Evolutionary conservation across 2,329 filamentous ascomycete species (phyloP), one percentile per base, ranked within the genome.

Genomic region (Penicillium sp.): DNA sequence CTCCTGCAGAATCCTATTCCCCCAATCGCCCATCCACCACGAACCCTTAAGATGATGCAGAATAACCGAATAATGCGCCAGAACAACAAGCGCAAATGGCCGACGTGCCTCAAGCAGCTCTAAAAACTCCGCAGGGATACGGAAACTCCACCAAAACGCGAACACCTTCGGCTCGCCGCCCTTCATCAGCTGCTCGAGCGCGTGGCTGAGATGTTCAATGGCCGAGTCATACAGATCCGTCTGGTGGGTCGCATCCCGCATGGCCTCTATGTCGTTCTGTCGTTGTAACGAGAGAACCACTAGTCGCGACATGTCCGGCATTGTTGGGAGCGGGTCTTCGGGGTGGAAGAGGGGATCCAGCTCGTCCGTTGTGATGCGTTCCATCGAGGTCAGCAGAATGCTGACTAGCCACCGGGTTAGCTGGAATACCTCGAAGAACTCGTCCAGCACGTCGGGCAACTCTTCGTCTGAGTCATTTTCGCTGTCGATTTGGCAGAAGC

Each of bases 11-110:
- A 90, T 85, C 55, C 85, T 82, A 17, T 82, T 81, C 8, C 86
- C 83, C 66, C 89, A 86, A 39, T 87, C 86, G 21, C 85, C 81
- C 29, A 90, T 76, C 88, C 88, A 91, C 88, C 88, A 91, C 17
- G 86, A 77, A 17, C 78, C 72, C 59, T 87, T 83, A 61, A 88
- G 77, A 35, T 81, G 81, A 67, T 86, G 86, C 47, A 89, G 77
- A 4, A 78, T 57, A 9, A 80, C 74, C 0, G 73, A 73, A 58
- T 75, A 80, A 58, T 81, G 74, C 2, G 76, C 77, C 5, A 79
- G 67, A 17, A 80, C 68, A 15, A 77, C 71, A 10, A 81, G 61
- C 1, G 78, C 76, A 57, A 79, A 76, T 0, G 77, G 75, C 19
- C 67, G 64, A 19, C 73, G 69, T 51, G 73, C 67, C 15, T 66